Conservation (phyloP, 306 rosid genomes). For the Astragalus glycyphyllos region DNA sequence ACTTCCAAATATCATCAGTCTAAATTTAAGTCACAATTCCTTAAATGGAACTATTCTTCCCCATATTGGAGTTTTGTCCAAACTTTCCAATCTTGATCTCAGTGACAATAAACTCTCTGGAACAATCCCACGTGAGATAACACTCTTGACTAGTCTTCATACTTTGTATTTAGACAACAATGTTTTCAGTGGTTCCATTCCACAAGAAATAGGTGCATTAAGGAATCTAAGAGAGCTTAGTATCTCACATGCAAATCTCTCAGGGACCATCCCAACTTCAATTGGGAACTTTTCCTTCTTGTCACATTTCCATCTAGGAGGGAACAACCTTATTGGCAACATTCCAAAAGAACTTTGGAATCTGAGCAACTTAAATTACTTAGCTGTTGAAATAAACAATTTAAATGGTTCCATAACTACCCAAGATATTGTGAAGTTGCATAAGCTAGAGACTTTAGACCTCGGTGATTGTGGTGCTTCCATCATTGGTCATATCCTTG, state of each 20-base stretch:
- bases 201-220: conserved; percentile 27
- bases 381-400: background rate
- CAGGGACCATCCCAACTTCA: background rate
- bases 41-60: conserved; percentile 30
- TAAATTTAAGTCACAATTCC: background rate
- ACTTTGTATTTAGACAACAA: background rate
- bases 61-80: conserved; percentile 7
- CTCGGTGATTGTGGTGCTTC: background rate
- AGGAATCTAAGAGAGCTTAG: background rate
- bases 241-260: background rate
- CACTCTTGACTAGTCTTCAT: background rate
- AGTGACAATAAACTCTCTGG: background rate
- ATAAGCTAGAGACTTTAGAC: background rate
- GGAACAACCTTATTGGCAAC: background rate
- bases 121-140: too few relatives aligned
- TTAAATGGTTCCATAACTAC: background rate
- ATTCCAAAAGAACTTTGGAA: conserved; percentile 17
- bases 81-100: conserved; percentile 8
- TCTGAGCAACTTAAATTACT: background rate
- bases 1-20: background rate
- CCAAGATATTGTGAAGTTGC: conserved; percentile 10
- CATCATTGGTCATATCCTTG: background rate
- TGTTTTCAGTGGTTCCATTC: conserved; percentile 12
- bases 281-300: background rate
- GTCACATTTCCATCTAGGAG: background rate